Evolutionary conservation across 2,329 filamentous ascomycete genomes (phyloP), one percentile per base, ranked within the genome.

Genomic region (Diplocarpon rosae): DNA sequence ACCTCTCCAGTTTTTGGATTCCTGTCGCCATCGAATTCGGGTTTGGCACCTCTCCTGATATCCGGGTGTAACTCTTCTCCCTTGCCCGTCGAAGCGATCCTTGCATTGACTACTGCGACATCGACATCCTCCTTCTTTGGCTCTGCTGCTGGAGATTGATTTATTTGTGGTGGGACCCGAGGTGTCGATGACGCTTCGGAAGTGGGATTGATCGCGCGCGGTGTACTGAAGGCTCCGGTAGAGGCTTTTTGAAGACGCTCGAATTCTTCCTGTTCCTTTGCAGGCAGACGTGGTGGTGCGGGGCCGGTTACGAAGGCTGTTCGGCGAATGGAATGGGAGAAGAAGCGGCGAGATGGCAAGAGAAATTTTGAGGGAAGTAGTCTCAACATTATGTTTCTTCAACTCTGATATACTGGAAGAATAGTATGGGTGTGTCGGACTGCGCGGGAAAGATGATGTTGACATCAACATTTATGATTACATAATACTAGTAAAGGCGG

Each of bases 1-100:
- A 95, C 78, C 71, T 98, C 92, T 17, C 92, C 92, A 1, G 92
- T 98, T 70, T 82, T 83, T 2, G 92, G 92, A 64, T 98, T 96
- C 44, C 71, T 73, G 43, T 96, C 89, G 47, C 92, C 92, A 55
- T 90, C 80, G 58, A 98, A 98, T 67, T 96, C 90, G 1, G 92
- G 89, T 58, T 80, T 76, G 35, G 88, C 83, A 30, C 90, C 90
- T 52, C 79, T 70, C 52, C 82, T 72, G 46, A 90, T 67, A 62
- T 87, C 79, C 0, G 80, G 80, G 60, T 85, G 81, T 15, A 84
- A 62, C 49, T 81, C 75, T 46, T 80, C 77, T 48, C 78, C 79
- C 39, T 76, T 68, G 33, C 72, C 73, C n/a, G 68, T 67, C 15
- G 72, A 70, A 42, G 71, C 66, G 17, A 76, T 65, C 55, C 66